Evolutionary conservation across 176 grass and related monocot genomes (phyloP).

Genomic region (Poa annua): DNA sequence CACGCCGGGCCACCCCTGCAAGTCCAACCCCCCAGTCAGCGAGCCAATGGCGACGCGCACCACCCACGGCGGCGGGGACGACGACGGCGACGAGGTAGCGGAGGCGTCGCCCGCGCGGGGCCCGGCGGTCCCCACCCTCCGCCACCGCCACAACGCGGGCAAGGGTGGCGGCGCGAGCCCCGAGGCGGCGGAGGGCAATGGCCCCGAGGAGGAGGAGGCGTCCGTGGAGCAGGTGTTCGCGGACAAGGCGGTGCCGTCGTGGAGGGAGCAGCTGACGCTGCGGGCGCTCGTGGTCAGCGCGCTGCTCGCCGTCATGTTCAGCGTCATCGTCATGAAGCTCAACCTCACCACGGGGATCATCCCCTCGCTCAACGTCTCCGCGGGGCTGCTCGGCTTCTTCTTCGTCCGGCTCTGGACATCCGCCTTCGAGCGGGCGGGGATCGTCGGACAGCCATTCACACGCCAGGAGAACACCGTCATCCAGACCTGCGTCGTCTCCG

Average conservation of each 20-base stretch:
- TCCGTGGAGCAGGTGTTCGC: constrained; percentile 71
- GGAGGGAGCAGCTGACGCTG: constrained; percentile 77
- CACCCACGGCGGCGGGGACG: constrained; percentile 11
- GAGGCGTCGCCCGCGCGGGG: constrained; percentile 35
- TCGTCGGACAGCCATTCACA: constrained; percentile 65
- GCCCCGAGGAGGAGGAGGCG: constrained; percentile 20
- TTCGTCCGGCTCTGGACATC: constrained; percentile 78
- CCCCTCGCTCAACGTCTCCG: constrained; percentile 92
- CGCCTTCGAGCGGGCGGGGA: constrained; percentile 51
- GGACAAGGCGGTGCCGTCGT: constrained; percentile 61
- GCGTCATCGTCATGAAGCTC: constrained; percentile 95
- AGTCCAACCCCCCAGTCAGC: neutral
- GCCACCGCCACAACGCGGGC: constrained; percentile 43
- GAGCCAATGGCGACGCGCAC: constrained; percentile 30
- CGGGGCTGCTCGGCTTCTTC: constrained; percentile 91
- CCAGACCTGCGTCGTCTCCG: constrained; percentile 84
- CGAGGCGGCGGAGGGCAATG: constrained; percentile 21
- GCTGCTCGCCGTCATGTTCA: constrained; percentile 75
- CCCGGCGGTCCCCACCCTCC: constrained; percentile 2
- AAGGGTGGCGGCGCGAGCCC: neutral
- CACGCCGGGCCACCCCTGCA: constrained; percentile 8
- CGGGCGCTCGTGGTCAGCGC: constrained; percentile 73
- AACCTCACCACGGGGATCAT: constrained; percentile 97
- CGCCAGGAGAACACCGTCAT: constrained; percentile 95
- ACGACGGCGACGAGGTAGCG: constrained; percentile 28